phyloP scores from a whole-genome alignment of 345 rosid species.

The Reutealis trisperma region DNA sequence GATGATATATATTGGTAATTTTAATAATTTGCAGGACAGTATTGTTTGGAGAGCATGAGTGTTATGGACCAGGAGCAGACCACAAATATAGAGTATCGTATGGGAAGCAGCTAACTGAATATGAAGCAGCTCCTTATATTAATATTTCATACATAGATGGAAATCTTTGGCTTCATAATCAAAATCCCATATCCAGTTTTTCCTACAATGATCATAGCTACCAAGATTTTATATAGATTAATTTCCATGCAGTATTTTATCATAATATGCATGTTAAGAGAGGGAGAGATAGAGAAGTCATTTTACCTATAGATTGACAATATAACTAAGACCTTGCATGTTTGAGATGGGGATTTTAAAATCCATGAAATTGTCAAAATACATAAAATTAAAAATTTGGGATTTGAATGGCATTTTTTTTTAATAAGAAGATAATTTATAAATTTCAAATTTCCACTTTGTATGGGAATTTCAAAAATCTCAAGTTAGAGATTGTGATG shows the following conservation, averaged over 20 bases:
- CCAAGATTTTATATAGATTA: not conserved
- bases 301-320: too few species aligned
- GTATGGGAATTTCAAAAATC: too few species aligned
- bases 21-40: slow-evolving; percentile 48
- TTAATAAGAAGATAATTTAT: too few species aligned
- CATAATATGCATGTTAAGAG: not conserved
- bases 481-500: too few species aligned
- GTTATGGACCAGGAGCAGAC: slow-evolving; percentile 64
- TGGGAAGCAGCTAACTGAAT: slow-evolving; percentile 50
- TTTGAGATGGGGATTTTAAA: too few species aligned
- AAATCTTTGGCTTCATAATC: slow-evolving; percentile 54
- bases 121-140: slow-evolving; percentile 56
- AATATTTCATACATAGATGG: slow-evolving; percentile 70
- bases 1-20: too few species aligned
- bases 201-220: not conserved
- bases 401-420: too few species aligned
- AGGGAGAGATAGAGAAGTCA: not conserved
- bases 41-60: slow-evolving; percentile 65
- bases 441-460: too few species aligned
- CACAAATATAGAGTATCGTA: slow-evolving; percentile 42
- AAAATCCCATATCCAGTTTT: not conserved
- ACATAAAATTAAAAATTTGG: too few species aligned
- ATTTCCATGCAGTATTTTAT: not conserved
- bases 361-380: too few species aligned
- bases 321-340: too few species aligned